A percentile compares a stretch with the other conserved stretches of the same genome.
Conservation (phyloP, 2,329 filamentous ascomycete genomes). For the Trichophyton equinum region DNA sequence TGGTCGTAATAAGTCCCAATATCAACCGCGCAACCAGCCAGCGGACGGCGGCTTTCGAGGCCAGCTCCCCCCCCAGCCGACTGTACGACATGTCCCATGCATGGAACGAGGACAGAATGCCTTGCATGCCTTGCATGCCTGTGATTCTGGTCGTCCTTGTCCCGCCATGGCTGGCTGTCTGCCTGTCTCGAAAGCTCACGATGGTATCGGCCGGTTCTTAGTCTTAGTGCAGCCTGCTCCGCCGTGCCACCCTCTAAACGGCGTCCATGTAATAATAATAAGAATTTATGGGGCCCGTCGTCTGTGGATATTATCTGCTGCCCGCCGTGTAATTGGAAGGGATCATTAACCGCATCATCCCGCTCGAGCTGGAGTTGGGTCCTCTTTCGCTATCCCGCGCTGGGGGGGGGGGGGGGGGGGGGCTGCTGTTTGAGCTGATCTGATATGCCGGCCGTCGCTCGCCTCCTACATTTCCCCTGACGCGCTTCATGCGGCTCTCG, state of each 20-base stretch:
- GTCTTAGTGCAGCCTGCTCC: background rate
- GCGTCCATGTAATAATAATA: background rate
- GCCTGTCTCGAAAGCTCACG: no score
- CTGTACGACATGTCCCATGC: background rate
- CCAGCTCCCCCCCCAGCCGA: background rate
- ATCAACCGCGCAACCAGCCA: background rate
- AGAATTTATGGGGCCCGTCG: background rate
- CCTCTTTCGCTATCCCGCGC: background rate
- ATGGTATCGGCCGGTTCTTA: background rate
- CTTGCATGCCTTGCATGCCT: background rate
- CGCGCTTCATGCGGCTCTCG: slow-evolving; percentile 2
- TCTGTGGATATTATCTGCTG: background rate
- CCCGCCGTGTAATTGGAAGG: background rate
- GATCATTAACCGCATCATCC: background rate
- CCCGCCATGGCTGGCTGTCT: background rate
- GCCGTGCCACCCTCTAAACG: background rate
- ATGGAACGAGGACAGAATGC: background rate
- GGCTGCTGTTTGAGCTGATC: background rate
- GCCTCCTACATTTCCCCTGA: background rate
- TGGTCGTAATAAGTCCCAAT: background rate
- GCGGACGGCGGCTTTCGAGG: background rate
- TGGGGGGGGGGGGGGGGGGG: background rate
- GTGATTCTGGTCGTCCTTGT: no score
- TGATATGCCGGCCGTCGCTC: background rate
- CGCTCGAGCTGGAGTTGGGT: background rate